A percentile compares a stretch with the other conserved stretches of the same genome.
phyloP scores from a whole-genome alignment of 805 yeast species.

The baker's yeast (Saccharomyces cerevisiae) region DNA sequence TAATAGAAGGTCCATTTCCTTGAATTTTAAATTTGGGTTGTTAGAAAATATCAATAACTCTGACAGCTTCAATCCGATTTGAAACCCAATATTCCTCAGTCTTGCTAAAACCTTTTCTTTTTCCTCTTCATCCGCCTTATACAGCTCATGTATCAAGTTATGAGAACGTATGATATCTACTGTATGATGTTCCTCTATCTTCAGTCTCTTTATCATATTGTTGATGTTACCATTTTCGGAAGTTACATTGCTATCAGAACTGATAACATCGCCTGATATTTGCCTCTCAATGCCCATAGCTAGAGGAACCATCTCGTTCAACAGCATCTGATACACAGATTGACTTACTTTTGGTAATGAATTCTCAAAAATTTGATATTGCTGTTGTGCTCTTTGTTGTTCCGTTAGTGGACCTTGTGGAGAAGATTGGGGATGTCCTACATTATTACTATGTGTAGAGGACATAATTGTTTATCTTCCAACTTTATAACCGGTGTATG shows the following conservation, averaged over 20 bases:
- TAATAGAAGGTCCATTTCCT: constrained; percentile 59
- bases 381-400: constrained; percentile 22
- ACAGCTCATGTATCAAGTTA: constrained; percentile 21
- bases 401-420: constrained; percentile 10
- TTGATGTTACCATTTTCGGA: constrained; percentile 14
- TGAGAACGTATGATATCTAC: constrained; percentile 19
- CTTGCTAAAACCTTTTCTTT: constrained; percentile 49
- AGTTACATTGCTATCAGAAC: constrained; percentile 1
- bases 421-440: background rate
- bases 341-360: constrained; percentile 41
- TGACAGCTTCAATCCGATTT: constrained; percentile 53
- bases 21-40: constrained; percentile 38
- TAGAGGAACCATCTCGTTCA: constrained; percentile 71
- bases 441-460: background rate
- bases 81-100: constrained; percentile 63
- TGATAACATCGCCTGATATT: constrained; percentile 13
- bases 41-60: constrained; percentile 41
- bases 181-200: constrained; percentile 6
- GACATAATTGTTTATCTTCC: background rate
- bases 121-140: constrained; percentile 26
- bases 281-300: constrained; percentile 54
- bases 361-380: constrained; percentile 25
- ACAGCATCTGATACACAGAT: constrained; percentile 50
- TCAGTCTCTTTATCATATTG: constrained; percentile 8
- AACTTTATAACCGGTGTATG: background rate